Base-by-base conservation (phyloP, 495 filamentous ascomycete species). In the Penicillium flavigenum region DNA sequence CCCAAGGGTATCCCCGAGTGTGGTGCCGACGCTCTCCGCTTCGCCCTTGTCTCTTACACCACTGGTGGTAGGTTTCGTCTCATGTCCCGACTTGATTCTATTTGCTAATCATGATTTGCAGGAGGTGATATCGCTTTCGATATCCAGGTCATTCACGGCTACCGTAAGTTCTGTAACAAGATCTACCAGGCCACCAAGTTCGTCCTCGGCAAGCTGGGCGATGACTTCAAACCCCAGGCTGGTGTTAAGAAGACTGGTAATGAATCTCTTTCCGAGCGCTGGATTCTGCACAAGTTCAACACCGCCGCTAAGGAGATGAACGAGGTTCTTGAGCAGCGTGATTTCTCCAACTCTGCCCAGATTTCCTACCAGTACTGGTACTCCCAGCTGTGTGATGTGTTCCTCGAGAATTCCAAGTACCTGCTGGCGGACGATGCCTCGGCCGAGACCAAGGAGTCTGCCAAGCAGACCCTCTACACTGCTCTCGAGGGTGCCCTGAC, bases 121-220 rank as follows among this genome's bases (percentile, higher is more conserved):
- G 76, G 76, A 61, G 86, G 88, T 58, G 90, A 95, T 66, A 93
- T 95, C 69, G 84, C 82, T 60, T 90, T 94, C 65, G 89, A 92
- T 63, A 83, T 92, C 62, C 85, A 89, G 73, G 88, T 92, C 54
- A 91, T 96, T 63, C 82, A 90, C 62, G 88, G 81, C 38, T 93
- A 94, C 76, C 81, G 91, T 48, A 83, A 88, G 54, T 95, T 96
- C 82, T 78, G 90, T 72, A 96, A 96, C 79, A 95, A 96, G 79
- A 89, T 96, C 61, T 95, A 91, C 76, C 88, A 93, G 72, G 90
- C 91, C 31, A 91, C 86, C 52, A 95, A 94, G 76, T 96, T 85
- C 65, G 89, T 91, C 9, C 79, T 94, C 56, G 88, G 90, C 55
- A 87, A 89, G 62, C 71, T 96, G 20, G 85, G 82, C 7, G 79